Percentiles rank a stretch among this genome's conserved stretches.
Evolutionary conservation across 139 green algal species (phyloP).

Genomic region (Edaphochlamys debaryana): DNA sequence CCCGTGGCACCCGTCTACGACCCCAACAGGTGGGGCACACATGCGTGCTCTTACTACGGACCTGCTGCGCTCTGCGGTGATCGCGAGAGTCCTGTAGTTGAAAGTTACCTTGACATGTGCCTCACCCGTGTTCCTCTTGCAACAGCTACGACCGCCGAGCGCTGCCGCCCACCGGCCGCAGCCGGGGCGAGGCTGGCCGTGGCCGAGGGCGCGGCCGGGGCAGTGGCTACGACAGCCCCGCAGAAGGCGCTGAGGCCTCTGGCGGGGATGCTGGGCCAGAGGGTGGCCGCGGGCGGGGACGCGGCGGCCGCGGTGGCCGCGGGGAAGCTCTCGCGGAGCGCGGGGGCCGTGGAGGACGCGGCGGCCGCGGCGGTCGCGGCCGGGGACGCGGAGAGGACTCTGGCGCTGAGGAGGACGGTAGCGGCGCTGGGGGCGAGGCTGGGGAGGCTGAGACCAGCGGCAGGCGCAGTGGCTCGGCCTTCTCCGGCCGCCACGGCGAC

Average conservation of each 20-base stretch:
- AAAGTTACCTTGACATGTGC: too few relatives aligned
- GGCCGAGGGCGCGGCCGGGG: background rate
- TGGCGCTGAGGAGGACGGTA: slow-evolving; percentile 7
- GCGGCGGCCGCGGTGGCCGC: background rate
- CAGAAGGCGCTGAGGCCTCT: background rate
- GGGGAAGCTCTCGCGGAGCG: too few relatives aligned
- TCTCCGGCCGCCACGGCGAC: background rate
- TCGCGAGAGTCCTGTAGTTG: too few relatives aligned
- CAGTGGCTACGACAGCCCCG: slow-evolving; percentile 29
- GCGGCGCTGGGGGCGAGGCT: background rate
- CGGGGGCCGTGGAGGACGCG: slow-evolving; percentile 5
- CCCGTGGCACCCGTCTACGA: slow-evolving; percentile 6
- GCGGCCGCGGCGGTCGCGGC: slow-evolving; percentile 1
- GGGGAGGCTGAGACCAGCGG: background rate
- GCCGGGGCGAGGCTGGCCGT: background rate
- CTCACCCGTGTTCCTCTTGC: too few relatives aligned
- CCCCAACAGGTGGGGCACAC: slow-evolving; percentile 29
- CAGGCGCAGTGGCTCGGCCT: slow-evolving; percentile 10
- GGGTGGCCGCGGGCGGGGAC: background rate
- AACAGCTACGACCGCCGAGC: slow-evolving; percentile 33
- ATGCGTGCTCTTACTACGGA: too few relatives aligned
- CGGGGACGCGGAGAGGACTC: slow-evolving; percentile 28
- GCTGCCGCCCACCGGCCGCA: background rate
- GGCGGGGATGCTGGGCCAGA: background rate
- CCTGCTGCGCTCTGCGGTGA: too few relatives aligned